phyloP scores from a whole-genome alignment of 306 rosid species.

The Dicorynia guianensis region DNA sequence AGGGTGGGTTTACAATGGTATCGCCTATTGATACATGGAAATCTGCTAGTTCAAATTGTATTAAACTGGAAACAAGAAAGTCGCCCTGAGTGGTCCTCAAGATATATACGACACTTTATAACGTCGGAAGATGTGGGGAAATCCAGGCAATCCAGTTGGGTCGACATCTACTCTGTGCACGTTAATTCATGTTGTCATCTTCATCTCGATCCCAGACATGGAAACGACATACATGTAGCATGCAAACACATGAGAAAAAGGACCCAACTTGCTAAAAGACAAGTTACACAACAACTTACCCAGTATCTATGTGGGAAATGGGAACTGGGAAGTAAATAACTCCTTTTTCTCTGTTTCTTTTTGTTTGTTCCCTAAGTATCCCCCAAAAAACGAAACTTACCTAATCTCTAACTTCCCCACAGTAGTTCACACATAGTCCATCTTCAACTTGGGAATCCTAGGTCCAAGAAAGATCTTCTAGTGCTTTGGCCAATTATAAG shows the following conservation, averaged over 20 bases:
- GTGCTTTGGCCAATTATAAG: background rate
- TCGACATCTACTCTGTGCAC: constrained; percentile 41
- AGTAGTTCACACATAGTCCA: background rate
- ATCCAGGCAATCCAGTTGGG: constrained; percentile 60
- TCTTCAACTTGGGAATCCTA: constrained; percentile 45
- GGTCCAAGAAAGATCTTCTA: constrained; percentile 5
- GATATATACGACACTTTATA: constrained; percentile 10
- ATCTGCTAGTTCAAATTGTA: too few relatives aligned
- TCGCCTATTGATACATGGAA: too few relatives aligned
- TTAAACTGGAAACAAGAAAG: too few relatives aligned
- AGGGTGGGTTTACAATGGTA: too few relatives aligned
- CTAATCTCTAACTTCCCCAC: constrained; percentile 38
- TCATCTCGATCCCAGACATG: background rate
- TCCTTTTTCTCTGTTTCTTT: background rate
- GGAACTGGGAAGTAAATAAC: background rate
- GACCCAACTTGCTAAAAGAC: constrained; percentile 31
- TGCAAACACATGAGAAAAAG: background rate
- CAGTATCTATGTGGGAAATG: background rate
- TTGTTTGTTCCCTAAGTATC: constrained; percentile 17
- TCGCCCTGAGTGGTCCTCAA: constrained; percentile 40
- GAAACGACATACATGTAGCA: too few relatives aligned
- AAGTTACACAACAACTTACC: constrained; percentile 11
- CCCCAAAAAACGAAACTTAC: constrained; percentile 42
- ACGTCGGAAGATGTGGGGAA: constrained; percentile 57
- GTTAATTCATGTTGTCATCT: constrained; percentile 5